Percentiles rank a stretch among this genome's conserved stretches.
phyloP scores from a whole-genome alignment of 2,329 filamentous ascomycete genomes.

The Trichoderma gracile region DNA sequence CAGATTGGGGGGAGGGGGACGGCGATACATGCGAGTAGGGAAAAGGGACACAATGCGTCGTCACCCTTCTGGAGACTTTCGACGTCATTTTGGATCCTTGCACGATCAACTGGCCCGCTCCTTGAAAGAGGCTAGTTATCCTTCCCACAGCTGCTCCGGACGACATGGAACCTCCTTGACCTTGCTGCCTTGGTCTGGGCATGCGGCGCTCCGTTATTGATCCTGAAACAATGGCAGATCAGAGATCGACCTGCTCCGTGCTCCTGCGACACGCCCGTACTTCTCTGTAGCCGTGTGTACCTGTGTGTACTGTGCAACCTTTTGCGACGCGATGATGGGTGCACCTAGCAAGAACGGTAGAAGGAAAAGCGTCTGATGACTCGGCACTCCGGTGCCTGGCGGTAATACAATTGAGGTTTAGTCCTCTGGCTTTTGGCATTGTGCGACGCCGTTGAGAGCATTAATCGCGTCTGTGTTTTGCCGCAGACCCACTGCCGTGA shows the following conservation, averaged over 20 bases:
- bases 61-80: slow-evolving; percentile 14
- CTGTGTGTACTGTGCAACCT: background rate
- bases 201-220: slow-evolving; percentile 19
- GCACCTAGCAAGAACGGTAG: background rate
- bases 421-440: background rate
- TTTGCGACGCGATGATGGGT: background rate
- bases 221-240: slow-evolving; percentile 33
- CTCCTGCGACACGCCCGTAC: slow-evolving; percentile 18
- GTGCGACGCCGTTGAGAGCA: background rate
- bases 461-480: slow-evolving; percentile 17
- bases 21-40: background rate
- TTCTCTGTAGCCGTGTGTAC: slow-evolving; percentile 1
- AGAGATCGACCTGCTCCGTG: slow-evolving; percentile 29
- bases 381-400: background rate
- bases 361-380: background rate
- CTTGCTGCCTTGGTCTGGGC: background rate
- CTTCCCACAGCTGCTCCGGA: slow-evolving; percentile 8
- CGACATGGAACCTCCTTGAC: background rate
- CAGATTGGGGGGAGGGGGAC: background rate
- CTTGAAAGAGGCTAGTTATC: slow-evolving; percentile 17
- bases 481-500: slow-evolving; percentile 7
- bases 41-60: slow-evolving; percentile 12
- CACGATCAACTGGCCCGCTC: slow-evolving; percentile 20
- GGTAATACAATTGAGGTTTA: background rate
- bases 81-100: slow-evolving; percentile 24